Percentiles rank a stretch among this genome's conserved stretches.
These are phyloP conservation scores for Hypomyces perniciosus DNA, from an alignment of 2,329 filamentous ascomycete species.

Conservation along the genomic window DNA sequence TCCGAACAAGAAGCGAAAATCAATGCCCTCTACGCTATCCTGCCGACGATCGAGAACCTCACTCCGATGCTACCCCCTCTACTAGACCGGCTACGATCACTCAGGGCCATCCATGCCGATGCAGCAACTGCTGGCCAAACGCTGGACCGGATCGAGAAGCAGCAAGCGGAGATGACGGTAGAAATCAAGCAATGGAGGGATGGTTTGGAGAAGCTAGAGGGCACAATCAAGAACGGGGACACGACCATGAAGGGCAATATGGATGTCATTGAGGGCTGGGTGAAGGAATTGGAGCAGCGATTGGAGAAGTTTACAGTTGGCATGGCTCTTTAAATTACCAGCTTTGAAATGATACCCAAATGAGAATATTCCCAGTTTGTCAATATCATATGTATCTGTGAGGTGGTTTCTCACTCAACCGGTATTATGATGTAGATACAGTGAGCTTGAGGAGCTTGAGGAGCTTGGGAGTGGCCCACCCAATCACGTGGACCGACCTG, in stretches of 20 bases:
- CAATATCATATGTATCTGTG: neutral
- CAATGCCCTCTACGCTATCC: conserved; percentile 81
- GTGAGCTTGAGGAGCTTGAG: neutral
- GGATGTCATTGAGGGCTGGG: conserved; percentile 80
- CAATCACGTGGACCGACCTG: conserved; percentile 10
- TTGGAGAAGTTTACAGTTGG: conserved; percentile 49
- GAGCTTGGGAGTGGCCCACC: neutral
- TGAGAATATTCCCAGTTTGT: conserved; percentile 13
- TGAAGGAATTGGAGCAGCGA: conserved; percentile 76
- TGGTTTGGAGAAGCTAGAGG: conserved; percentile 72
- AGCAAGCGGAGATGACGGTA: conserved; percentile 73
- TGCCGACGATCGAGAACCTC: conserved; percentile 83
- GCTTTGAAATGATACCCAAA: conserved; percentile 26
- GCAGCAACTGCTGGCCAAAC: conserved; percentile 76
- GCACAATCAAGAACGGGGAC: conserved; percentile 64
- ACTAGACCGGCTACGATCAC: conserved; percentile 75
- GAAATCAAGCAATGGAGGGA: conserved; percentile 85
- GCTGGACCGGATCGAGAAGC: conserved; percentile 68
- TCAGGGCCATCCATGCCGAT: conserved; percentile 79
- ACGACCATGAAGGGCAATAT: conserved; percentile 70
- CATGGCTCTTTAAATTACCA: neutral
- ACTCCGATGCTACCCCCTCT: conserved; percentile 79
- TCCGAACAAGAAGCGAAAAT: conserved; percentile 78
- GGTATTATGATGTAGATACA: neutral
- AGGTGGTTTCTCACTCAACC: neutral